Base-by-base conservation (phyloP, 2,329 filamentous ascomycete genomes). In the Mollisiaceae sp. region DNA sequence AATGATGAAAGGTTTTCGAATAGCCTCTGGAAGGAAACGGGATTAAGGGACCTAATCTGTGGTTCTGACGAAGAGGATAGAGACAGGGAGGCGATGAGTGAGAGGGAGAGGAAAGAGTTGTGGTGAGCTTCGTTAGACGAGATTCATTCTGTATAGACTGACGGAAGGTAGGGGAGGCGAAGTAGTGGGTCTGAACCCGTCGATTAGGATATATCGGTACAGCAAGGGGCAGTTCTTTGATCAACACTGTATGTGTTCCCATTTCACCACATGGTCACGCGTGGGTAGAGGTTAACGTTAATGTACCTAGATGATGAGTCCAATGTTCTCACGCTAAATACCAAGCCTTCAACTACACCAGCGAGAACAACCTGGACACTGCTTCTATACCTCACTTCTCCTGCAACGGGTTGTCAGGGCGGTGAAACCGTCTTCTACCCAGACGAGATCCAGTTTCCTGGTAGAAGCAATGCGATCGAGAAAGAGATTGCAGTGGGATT, bases 371-470 rank as follows among this genome's bases (percentile, higher is more conserved):
- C 93, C 0, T 97, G 94, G 93, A 97, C 94, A 0, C 81, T 97
- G 5, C 83, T 97, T 0, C 85, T 97, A 41, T 98, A 97, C 75
- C 84, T 97, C 62, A 95, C 91, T 0, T 92, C 90, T 0, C 82
- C 87, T 2, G 79, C 85, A 1, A 91, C 91, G 8, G 91, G 91
- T 4, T 96, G 93, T 72, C 77, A 86, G 24, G 94, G 94, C 24
- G 94, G 94, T 38, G 92, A 97, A 78, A 97, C 94, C 0, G 92
- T 95, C 38, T 97, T 97, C 78, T 96, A 96, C 75, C 91, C 92
- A 0, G 88, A 91, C 68, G 85, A 88, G 71, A 80, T 81, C 66
- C 78, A 82, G 2, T 58, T 60, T 43, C 75, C 82, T 20, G 68
- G 68, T 0, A 83, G 79, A 62, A 79, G 79, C 67, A 77, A 77